phyloP scores from a whole-genome alignment of 495 filamentous ascomycete genomes.

The Halenospora varia region DNA sequence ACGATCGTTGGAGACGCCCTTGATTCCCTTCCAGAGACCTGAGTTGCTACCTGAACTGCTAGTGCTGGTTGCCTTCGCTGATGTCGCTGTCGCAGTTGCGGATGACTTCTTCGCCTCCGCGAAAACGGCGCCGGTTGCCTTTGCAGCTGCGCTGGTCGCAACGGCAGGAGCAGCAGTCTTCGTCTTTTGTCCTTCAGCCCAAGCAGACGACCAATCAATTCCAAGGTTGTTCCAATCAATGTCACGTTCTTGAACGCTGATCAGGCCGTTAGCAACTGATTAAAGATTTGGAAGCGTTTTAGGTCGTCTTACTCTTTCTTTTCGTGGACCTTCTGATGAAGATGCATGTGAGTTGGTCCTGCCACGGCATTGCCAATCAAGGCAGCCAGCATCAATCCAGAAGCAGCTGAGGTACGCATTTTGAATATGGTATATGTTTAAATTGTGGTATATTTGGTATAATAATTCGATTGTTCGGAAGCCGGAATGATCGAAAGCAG shows the following conservation, averaged over 20 bases:
- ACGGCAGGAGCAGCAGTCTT: constrained; percentile 1
- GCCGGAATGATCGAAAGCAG: constrained; percentile 5
- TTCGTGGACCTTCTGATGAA: constrained; percentile 17
- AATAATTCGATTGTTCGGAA: background rate
- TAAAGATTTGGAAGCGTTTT: background rate
- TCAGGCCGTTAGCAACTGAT: background rate
- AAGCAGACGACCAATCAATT: constrained; percentile 24
- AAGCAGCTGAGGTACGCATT: constrained; percentile 19
- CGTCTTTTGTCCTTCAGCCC: constrained; percentile 8
- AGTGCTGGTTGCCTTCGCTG: no score
- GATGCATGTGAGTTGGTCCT: constrained; percentile 23
- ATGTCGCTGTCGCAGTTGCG: background rate
- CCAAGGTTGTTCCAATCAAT: constrained; percentile 24
- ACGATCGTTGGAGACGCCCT: constrained; percentile 11
- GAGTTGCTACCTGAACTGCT: background rate
- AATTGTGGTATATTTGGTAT: background rate
- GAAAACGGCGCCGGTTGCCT: background rate
- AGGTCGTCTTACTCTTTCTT: constrained; percentile 23
- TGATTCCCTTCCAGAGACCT: constrained; percentile 5
- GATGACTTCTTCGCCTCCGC: background rate
- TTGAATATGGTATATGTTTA: constrained; percentile 6
- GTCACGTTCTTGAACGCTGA: constrained; percentile 16
- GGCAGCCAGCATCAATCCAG: constrained; percentile 23
- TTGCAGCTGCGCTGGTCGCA: no score
- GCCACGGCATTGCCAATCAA: constrained; percentile 24